Base-by-base conservation (phyloP, 2,329 filamentous ascomycete species). In the Aspergillus sp. region DNA sequence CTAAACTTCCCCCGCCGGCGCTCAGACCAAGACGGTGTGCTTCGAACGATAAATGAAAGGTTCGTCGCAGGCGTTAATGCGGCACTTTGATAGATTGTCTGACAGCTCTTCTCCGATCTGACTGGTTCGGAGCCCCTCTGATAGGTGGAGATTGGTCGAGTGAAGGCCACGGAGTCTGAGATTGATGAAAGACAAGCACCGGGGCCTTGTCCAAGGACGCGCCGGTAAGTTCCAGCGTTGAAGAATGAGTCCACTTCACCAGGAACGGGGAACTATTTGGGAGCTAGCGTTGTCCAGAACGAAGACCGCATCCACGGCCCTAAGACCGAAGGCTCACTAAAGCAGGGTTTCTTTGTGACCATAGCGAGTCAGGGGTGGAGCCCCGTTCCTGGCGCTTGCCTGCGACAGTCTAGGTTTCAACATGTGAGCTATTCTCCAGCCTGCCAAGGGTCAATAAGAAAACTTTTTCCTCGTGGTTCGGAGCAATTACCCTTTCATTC, bases 401-500 rank as follows among this genome's bases (percentile, higher is more conserved):
- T 71, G 67, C 56, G 69, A 73, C 71, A 63, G 32, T 55, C 58
- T 47, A 54, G 56, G 71, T 73, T 73, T 73, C 71, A 73, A 58
- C 45, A 52, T 49, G 7, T 52, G 56, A 56, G 57, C 54, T 58
- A 50, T 47, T 61, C 60, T 59, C 64, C 60, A 56, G 54, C 54
- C 46, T 65, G 61, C 60, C 67, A 65, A 66, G 64, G 32, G 42
- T 24, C 47, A 49, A 57, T 52, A 42, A 55, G 55, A 63, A 49
- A 50, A 32, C 47, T 29, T 47, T 47, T 36, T 45, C 32, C 31
- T 24, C 26, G 11, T 56, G 54, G 26, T 20, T 31, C 20, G 54
- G 31, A 36, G 47, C 22, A 56, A 56, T 50, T 56, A 51, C 47
- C 42, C 49, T 32, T 46, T 55, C 46, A 10, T 32, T 7, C 36